Conservation (phyloP, 1,284 basidiomycete genomes). For the Leccinum solheimii region DNA sequence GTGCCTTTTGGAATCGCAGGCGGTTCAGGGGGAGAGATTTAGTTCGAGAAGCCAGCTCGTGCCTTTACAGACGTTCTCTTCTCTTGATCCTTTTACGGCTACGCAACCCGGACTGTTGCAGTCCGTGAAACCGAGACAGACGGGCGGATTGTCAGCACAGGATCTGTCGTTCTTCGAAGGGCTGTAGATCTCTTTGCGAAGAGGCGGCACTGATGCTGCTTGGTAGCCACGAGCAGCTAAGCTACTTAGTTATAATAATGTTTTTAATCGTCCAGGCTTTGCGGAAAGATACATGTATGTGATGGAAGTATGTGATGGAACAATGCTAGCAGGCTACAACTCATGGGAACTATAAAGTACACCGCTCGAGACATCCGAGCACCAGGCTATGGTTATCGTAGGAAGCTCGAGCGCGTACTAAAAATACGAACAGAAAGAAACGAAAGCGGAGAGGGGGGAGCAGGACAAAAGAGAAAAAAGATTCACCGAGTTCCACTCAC, state of each 20-base stretch:
- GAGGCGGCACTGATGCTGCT: neutral
- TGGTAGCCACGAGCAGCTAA: neutral
- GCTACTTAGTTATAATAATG: neutral
- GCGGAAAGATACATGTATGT: neutral
- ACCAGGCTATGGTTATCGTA: slow-evolving; percentile 10
- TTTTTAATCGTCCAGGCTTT: neutral
- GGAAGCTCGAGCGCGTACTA: neutral
- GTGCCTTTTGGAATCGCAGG: neutral
- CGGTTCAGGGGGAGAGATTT: slow-evolving; percentile 3
- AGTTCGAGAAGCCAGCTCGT: slow-evolving; percentile 8
- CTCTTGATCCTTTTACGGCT: neutral
- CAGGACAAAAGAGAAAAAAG: neutral
- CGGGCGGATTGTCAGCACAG: slow-evolving; percentile 62
- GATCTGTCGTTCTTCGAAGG: slow-evolving; percentile 78
- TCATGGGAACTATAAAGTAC: neutral
- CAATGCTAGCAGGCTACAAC: neutral
- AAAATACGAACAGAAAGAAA: neutral
- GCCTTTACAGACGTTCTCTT: neutral
- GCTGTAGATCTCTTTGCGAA: slow-evolving; percentile 37
- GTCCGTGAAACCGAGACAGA: slow-evolving; percentile 32
- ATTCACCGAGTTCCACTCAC: neutral
- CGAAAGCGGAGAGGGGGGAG: neutral
- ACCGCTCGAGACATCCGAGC: neutral
- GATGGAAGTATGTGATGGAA: neutral
- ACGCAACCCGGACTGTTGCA: slow-evolving; percentile 11